Base-by-base conservation (phyloP, 352 stramenopile species). In the Phytophthora macrochlamydospora region DNA sequence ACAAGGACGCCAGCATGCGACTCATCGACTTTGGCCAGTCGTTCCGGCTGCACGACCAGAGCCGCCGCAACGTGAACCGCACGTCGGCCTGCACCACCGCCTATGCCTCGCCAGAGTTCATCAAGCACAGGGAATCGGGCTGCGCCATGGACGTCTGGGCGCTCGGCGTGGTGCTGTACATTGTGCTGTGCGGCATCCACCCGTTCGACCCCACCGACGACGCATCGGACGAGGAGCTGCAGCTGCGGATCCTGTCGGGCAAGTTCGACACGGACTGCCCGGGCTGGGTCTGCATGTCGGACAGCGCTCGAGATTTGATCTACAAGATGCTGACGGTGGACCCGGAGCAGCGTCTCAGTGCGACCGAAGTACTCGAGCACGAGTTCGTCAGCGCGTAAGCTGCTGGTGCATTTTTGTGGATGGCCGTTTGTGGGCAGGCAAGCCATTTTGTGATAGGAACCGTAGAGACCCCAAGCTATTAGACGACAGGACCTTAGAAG, bases 1-100 rank as follows among this genome's bases (percentile, higher is more conserved):
- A 73, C 57, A 48, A 76, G 49, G 18, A 65, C 51, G 51, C 54
- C 30, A 62, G 56, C 13, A 67, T 98, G 29, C 72, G 80, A 12
- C 73, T 93, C 35, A 90, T 91, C 40, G 83, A 93, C 71, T 93
- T 93, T 73, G 85, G 85, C 7, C 79, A 98, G 37, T 89, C 87
- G 12, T 87, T 83, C 54, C 64, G 59, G 8, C 49, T 80, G 32
- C 45, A 75, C 3, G 61, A 69, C 11, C 30, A 45, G 2, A 46
- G 35, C 13, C 32, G 62, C 14, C 58, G 50, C 24, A 67, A 65
- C 43, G 33, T 69, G 48, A 18, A 61, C 28, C 38, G 14, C 28
- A 46, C 53, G 30, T 32, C 52, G 7, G 71, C 62, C 31, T 81
- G 68, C 49, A 83, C 79, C 4, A 71, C 62, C 0, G 75, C 73